Conservation (phyloP, 2,329 filamentous ascomycete genomes). For the Nothomitra cinnamomea region DNA sequence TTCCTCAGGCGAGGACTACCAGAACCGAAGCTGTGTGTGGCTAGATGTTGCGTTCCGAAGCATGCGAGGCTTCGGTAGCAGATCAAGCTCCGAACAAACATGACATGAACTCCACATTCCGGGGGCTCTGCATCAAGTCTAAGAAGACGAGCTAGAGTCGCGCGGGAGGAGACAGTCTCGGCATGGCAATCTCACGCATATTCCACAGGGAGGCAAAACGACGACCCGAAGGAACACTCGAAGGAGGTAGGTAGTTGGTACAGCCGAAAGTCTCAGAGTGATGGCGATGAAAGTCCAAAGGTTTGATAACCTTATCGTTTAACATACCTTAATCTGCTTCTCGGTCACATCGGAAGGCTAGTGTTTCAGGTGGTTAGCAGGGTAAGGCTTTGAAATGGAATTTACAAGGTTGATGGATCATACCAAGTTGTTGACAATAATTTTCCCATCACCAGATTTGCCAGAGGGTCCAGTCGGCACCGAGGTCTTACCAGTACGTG, state of each 20-base stretch:
- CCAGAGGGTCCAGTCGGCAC: constrained; percentile 46
- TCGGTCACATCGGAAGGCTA: constrained; percentile 94
- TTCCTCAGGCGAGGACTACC: neutral
- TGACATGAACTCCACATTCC: neutral
- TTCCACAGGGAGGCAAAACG: neutral
- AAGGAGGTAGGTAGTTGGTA: constrained; percentile 14
- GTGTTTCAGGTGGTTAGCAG: constrained; percentile 28
- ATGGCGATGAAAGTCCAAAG: constrained; percentile 55
- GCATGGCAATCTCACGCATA: no score
- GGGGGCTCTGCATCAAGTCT: constrained; percentile 5
- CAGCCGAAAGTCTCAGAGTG: constrained; percentile 20
- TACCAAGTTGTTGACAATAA: constrained; percentile 98
- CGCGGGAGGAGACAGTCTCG: constrained; percentile 15
- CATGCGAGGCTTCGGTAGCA: neutral
- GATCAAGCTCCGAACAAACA: neutral
- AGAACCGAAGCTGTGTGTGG: constrained; percentile 8
- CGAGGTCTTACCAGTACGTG: constrained; percentile 26
- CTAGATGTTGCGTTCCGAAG: constrained; percentile 3
- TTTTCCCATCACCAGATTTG: constrained; percentile 67
- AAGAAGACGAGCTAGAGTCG: constrained; percentile 2
- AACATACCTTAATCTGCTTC: constrained; percentile 99
- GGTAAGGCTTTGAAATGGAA: constrained; percentile 2
- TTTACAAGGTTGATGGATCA: constrained; percentile 21
- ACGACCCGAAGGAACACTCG: constrained; percentile 8
- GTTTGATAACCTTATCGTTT: constrained; percentile 54